Conservation (phyloP, 176 grass and related monocot genomes). For the Aegilops umbellulata region DNA sequence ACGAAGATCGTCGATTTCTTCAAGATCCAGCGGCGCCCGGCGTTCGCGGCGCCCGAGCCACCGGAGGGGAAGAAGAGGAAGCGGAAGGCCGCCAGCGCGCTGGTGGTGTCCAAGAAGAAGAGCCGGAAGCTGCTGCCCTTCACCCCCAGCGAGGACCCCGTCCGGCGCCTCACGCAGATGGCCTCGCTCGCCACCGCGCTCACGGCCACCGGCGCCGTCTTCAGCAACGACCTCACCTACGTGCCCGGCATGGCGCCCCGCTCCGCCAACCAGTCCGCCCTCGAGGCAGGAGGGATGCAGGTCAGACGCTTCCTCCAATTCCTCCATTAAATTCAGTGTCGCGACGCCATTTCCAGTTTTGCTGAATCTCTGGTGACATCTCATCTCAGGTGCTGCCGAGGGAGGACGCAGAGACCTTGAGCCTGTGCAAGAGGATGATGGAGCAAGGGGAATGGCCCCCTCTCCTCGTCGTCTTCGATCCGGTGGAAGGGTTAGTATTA, state of each 20-base stretch:
- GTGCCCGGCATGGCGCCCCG: conserved; percentile 62
- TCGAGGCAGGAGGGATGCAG: conserved; percentile 94
- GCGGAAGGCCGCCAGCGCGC: conserved; percentile 30
- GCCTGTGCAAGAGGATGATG: conserved; percentile 80
- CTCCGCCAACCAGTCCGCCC: conserved; percentile 52
- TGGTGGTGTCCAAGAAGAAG: conserved; percentile 60
- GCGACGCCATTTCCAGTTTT: background rate
- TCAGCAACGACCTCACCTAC: conserved; percentile 90
- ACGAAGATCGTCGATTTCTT: conserved; percentile 97
- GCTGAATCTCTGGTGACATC: background rate
- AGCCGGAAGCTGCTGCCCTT: conserved; percentile 69
- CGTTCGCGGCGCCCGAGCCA: background rate
- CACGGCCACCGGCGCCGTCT: conserved; percentile 73
- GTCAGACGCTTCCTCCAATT: background rate
- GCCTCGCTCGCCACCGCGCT: conserved; percentile 87
- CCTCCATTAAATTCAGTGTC: background rate
- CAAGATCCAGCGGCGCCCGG: conserved; percentile 64
- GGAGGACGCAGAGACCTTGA: conserved; percentile 73
- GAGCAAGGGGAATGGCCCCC: conserved; percentile 76
- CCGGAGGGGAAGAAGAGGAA: conserved; percentile 53
- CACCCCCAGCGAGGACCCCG: conserved; percentile 53
- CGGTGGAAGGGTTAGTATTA: conserved; percentile 61
- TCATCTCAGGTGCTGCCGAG: conserved; percentile 55
- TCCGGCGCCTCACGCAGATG: conserved; percentile 73
- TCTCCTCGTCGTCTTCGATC: conserved; percentile 71